phyloP scores from a whole-genome alignment of 305 asterid species.

The Fraxinus xanthoxyloides region DNA sequence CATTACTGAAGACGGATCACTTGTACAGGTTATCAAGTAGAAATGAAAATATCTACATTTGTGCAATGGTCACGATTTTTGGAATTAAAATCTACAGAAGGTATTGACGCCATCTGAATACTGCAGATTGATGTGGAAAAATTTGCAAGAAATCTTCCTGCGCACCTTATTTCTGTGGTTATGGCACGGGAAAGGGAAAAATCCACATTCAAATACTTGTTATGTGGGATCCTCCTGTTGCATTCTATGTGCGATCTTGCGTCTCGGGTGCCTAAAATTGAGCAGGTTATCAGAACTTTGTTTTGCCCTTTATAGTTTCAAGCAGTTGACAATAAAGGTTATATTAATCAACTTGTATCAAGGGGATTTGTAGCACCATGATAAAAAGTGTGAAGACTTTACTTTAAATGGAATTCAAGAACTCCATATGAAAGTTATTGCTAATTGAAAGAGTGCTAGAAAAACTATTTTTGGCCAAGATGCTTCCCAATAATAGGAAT shows the following conservation, averaged over 20 bases:
- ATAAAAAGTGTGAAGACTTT: not conserved
- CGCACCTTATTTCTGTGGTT: conserved; percentile 82
- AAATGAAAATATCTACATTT: conserved; percentile 12
- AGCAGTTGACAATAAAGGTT: not conserved
- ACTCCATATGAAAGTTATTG: not conserved
- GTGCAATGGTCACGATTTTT: conserved; percentile 2
- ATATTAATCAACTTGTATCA: not conserved
- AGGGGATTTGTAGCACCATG: not conserved
- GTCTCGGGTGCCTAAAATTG: conserved; percentile 77
- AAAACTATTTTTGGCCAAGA: not conserved
- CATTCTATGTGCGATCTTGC: conserved; percentile 92
- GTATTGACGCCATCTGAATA: conserved; percentile 21
- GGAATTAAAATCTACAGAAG: conserved; percentile 14
- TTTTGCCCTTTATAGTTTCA: conserved; percentile 7
- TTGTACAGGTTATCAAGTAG: conserved; percentile 53
- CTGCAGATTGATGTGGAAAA: conserved; percentile 81
- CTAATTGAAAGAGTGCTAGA: not conserved
- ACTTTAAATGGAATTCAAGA: not conserved
- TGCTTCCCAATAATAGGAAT: not conserved
- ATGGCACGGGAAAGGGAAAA: conserved; percentile 74
- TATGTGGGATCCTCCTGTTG: conserved; percentile 83
- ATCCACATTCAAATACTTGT: conserved; percentile 72
- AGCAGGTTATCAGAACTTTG: conserved; percentile 63
- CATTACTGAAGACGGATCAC: conserved; percentile 60
- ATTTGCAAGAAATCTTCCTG: conserved; percentile 79